Evolutionary conservation across 768 basidiomycete species (phyloP), one percentile per base, ranked within the genome.

Genomic region (Melanogaster broomeanus): DNA sequence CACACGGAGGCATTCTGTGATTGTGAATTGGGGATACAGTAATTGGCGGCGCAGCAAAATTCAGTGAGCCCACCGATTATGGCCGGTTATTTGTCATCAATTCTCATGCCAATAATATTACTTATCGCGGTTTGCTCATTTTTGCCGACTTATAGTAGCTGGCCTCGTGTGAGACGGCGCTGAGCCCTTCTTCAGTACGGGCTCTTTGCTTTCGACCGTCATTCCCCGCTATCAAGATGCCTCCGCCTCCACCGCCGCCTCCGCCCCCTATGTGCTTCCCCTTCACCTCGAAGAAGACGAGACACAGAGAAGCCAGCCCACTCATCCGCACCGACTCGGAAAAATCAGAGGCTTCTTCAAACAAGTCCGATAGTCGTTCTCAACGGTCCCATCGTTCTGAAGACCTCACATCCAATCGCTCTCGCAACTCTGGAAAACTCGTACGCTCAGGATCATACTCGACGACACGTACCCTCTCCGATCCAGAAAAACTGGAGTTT

Each of bases 221-320:
- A 52, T 44, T 55, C 27, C 22, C 46, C 49, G 27, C 39, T 49
- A 69, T 72, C 61, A 69, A 64, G 65, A 80, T 79, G 78, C 61
- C 78, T 44, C 79, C 80, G 0, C 80, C 79, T 12, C 82, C 81
- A 1, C 80, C 81, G 0, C 78, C 72, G 0, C 77, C 44, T 0
- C 67, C 77, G 0, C 81, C 82, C 7, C 81, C 82, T 15, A 75
- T 83, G 52, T 86, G 84, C 56, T 76, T 85, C 27, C 84, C 84
- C 3, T 86, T 83, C 66, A 62, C 50, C 21, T 67, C 60, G 0
- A 71, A 59, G 51, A 65, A 48, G 22, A 6, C 67, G 2, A 69
- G 49, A 27, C 58, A 59, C 48, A 62, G 61, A 41, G 57, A 65
- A 48, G 58, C 67, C 2, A 69, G 63, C 41, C 67, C 69, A 0